A percentile compares a stretch with the other conserved stretches of the same genome.
phyloP scores from a whole-genome alignment of 495 filamentous ascomycete genomes.

The Xylaria sp. region DNA sequence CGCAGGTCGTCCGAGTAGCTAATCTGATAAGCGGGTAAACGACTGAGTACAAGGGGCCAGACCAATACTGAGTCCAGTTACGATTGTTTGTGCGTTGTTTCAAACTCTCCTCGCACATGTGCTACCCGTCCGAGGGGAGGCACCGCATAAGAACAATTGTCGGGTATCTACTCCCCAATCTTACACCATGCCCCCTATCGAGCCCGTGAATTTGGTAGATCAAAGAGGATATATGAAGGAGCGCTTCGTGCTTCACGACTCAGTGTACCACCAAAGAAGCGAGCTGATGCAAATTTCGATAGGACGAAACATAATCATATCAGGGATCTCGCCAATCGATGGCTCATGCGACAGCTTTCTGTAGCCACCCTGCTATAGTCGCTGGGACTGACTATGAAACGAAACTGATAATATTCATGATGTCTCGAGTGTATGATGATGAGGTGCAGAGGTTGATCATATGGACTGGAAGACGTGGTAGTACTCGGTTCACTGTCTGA shows the following conservation, averaged over 20 bases:
- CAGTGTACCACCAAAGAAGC: not conserved
- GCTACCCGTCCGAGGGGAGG: constrained; percentile 3
- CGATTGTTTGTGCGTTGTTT: constrained; percentile 20
- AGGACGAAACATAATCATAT: not conserved
- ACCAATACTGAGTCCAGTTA: not conserved
- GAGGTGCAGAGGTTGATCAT: not conserved
- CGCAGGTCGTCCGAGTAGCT: constrained; percentile 15
- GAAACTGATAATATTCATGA: not conserved
- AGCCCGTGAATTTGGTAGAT: constrained; percentile 3
- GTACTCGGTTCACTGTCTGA: not conserved
- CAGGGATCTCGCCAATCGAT: not conserved
- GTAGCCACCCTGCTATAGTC: not conserved
- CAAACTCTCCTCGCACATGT: constrained; percentile 23
- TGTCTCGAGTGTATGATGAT: not conserved
- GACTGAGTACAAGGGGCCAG: not conserved
- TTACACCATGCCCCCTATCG: not conserved
- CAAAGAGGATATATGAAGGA: not conserved
- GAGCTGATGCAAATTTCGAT: not conserved
- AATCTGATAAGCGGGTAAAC: not conserved
- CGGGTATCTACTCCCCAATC: not conserved
- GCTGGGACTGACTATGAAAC: not conserved
- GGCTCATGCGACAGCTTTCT: not conserved
- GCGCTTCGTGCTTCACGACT: constrained; percentile 1
- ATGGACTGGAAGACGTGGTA: not conserved
- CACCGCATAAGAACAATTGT: not conserved